Base-by-base conservation (phyloP, 768 basidiomycete species). In the Rubroboletus pulcherrimus region DNA sequence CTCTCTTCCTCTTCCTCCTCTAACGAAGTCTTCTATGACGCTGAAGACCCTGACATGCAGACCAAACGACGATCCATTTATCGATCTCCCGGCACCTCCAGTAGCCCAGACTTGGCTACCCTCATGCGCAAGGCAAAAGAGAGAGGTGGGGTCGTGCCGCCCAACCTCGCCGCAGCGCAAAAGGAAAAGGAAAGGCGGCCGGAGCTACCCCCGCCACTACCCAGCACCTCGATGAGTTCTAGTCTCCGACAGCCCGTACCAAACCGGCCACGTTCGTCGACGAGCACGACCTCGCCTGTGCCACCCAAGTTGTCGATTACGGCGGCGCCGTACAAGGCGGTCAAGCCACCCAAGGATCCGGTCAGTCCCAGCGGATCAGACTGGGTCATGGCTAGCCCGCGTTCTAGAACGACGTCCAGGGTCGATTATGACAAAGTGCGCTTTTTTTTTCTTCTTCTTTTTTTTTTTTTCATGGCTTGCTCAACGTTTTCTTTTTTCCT, bases 71-170 rank as follows among this genome's bases (percentile, higher is more conserved):
- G 91, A 48, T 91, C 89, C 59, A 83, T 97, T 75, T 94, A 93
- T 69, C 80, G 94, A 54, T 87, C 90, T 19, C 80, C 89, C 11
- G 94, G 93, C 41, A 95, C 92, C 8, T 89, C 93, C 34, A 91
- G 89, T 63, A 93, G 89, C 66, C 95, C 94, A 29, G 94, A 98
- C 72, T 78, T 97, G 21, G 91, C 91, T 5, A 93, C 91, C 10
- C 78, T 97, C 51, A 71, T 94, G 51, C 80, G 87, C 58, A 94
- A 93, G 73, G 87, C 90, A 15, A 91, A 86, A 72, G 88, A 87
- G 64, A 76, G 80, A 48, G 83, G 83, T 19, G 79, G 75, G 0
- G 73, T 76, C 39, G 65, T 80, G 24, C 66, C 70, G 14, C 35
- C 68, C 61, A 55, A 57, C 68, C 64, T 71, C 68, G 73, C 39